phyloP scores from a whole-genome alignment of 116 monocot species.

The Iris pallida region DNA sequence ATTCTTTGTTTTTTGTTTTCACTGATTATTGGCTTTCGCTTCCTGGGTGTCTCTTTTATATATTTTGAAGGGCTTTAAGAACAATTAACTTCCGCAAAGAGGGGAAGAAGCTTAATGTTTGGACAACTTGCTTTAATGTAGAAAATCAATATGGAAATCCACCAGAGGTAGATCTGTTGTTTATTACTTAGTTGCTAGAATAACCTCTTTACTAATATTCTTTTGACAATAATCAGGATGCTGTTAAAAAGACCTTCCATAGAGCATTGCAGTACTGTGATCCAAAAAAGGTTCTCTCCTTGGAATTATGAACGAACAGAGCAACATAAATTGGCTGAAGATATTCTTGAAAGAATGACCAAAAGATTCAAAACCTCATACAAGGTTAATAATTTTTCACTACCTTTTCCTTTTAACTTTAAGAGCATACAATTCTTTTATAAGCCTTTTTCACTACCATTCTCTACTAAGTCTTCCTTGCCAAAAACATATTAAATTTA shows the following conservation, averaged over 20 bases:
- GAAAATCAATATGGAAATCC: conserved; percentile 87
- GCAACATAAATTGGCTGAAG: conserved; percentile 48
- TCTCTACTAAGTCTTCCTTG: conserved; percentile 57
- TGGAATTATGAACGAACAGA: conserved; percentile 65
- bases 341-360: conserved; percentile 67
- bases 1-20: too few relatives aligned
- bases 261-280: too few relatives aligned
- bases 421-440: too few relatives aligned
- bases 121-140: conserved; percentile 84
- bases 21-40: too few relatives aligned
- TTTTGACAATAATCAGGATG: conserved; percentile 31
- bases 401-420: too few relatives aligned
- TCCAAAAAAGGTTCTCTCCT: too few relatives aligned
- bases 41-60: conserved; percentile 3
- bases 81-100: conserved; percentile 73
- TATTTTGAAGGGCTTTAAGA: conserved; percentile 56
- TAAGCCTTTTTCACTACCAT: conserved; percentile 13
- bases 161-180: conserved; percentile 42
- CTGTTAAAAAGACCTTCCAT: conserved; percentile 65
- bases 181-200: too few relatives aligned
- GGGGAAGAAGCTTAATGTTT: conserved; percentile 78
- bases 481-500: conserved; percentile 68
- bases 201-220: neutral
- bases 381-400: conserved; percentile 44
- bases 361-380: conserved; percentile 77